Evolutionary conservation across 1,284 basidiomycete genomes (phyloP).

Genomic region (Gymnopus androsaceus): DNA sequence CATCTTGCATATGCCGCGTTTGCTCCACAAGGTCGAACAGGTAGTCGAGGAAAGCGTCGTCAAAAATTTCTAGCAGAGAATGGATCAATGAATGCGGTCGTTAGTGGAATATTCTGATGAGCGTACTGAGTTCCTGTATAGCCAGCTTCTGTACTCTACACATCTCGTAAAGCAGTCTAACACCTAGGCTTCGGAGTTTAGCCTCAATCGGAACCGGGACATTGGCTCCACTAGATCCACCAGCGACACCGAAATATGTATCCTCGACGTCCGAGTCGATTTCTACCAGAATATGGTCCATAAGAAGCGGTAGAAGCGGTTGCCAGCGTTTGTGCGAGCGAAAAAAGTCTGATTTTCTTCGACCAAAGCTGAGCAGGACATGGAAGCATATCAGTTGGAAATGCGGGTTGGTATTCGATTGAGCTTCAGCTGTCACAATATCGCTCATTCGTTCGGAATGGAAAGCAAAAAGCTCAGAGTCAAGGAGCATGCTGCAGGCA

Average conservation of each 20-base stretch:
- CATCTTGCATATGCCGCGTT: conserved; percentile 86
- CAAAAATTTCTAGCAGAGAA: conserved; percentile 65
- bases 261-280: conserved; percentile 70
- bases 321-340: conserved; percentile 82
- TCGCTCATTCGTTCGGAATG: conserved; percentile 90
- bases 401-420: conserved; percentile 88
- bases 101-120: no score
- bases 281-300: conserved; percentile 75
- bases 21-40: conserved; percentile 94
- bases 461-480: conserved; percentile 83
- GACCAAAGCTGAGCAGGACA: conserved; percentile 77
- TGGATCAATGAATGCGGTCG: conserved; percentile 49
- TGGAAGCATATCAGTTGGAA: conserved; percentile 80
- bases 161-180: conserved; percentile 85
- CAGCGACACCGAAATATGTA: conserved; percentile 47
- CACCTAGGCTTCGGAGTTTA: conserved; percentile 71
- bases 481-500: conserved; percentile 73
- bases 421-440: conserved; percentile 68
- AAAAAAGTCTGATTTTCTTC: conserved; percentile 68
- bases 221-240: conserved; percentile 40
- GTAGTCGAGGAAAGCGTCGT: conserved; percentile 84
- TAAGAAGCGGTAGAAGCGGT: conserved; percentile 77
- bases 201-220: conserved; percentile 77
- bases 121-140: conserved; percentile 72
- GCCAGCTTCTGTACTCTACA: conserved; percentile 86